Base-by-base conservation (phyloP, 164 flowering plant species). In the Macadamia integrifolia region DNA sequence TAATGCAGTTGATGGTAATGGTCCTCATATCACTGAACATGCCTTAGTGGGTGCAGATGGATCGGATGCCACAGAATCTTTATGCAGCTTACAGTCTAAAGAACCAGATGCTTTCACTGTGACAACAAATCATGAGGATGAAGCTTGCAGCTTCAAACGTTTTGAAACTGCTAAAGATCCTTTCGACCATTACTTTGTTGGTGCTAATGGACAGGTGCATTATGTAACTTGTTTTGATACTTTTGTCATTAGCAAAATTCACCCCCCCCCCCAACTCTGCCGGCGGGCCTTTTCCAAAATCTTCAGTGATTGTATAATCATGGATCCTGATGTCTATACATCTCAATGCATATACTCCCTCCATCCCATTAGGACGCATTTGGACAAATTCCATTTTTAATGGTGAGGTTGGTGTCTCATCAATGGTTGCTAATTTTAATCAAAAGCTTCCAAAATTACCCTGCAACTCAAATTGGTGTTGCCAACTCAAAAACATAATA, bases 91-190 rank as follows among this genome's bases (percentile, higher is more conserved):
- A 65, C 79, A 68, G 57, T 67, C 78, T 55, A 76, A 79, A 71
- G 81, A 75, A 61, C 62, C 69, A 8, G 71, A 73, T 74, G 50
- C 63, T 69, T 17, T 42, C 56, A 61, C 50, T 60, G 65, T 60
- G 60, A 40, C 58, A 14, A 58, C 69, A 59, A 55, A 70, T 65
- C 53, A 28, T 57, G 83, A 56, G 62, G 76, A 69, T 71, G 73
- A 68, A 44, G 40, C 65, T 64, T 74, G 71, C 71, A 75, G 75
- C 68, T 89, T 88, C 77, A 88, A 84, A 63, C 88, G 83, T 66
- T 95, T 95, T 72, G 99, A 95, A 75, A 85, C 82, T 64, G 80
- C 84, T 28, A 84, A 79, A 78, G 89, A 91, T 78, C 98, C 99
- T 9, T 67, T 71, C 55, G 99, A 89, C 75, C 94, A 91, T 76